Conservation (phyloP, 345 rosid species). For the Aurinia saxatilis region DNA sequence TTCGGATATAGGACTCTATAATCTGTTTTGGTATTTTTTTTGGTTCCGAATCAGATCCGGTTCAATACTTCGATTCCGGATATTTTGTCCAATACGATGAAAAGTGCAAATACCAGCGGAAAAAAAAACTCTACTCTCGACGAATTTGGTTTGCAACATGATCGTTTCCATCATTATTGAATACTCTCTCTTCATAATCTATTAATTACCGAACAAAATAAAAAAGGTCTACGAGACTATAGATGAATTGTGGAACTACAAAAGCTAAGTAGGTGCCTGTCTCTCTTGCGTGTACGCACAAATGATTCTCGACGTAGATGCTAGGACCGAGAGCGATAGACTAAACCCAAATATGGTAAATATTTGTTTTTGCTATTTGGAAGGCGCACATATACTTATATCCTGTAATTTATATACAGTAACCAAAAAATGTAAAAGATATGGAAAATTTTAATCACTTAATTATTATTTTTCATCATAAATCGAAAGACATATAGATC, state of each 20-base stretch:
- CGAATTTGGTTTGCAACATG: background rate
- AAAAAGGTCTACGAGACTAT: constrained; percentile 14
- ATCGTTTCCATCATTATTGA: background rate
- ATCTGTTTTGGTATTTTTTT: too few relatives aligned
- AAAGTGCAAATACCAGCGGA: too few relatives aligned
- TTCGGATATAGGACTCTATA: too few relatives aligned
- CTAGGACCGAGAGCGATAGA: constrained; percentile 6
- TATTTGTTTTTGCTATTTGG: background rate
- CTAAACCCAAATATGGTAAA: constrained; percentile 16
- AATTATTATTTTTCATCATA: background rate
- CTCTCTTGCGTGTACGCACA: constrained; percentile 32
- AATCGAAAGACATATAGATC: background rate
- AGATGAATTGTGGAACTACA: constrained; percentile 11
- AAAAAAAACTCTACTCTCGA: background rate
- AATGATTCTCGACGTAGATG: constrained; percentile 23
- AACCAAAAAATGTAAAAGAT: background rate
- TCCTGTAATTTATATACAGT: background rate
- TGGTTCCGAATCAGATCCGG: too few relatives aligned
- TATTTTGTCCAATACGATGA: too few relatives aligned
- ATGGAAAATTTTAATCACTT: background rate
- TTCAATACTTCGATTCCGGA: too few relatives aligned
- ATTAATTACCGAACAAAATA: background rate
- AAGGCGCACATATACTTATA: background rate
- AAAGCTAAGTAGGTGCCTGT: background rate
- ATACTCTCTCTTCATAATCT: constrained; percentile 1